Evolutionary conservation across 2,329 filamentous ascomycete genomes (phyloP).

Genomic region (Apiospora marii): DNA sequence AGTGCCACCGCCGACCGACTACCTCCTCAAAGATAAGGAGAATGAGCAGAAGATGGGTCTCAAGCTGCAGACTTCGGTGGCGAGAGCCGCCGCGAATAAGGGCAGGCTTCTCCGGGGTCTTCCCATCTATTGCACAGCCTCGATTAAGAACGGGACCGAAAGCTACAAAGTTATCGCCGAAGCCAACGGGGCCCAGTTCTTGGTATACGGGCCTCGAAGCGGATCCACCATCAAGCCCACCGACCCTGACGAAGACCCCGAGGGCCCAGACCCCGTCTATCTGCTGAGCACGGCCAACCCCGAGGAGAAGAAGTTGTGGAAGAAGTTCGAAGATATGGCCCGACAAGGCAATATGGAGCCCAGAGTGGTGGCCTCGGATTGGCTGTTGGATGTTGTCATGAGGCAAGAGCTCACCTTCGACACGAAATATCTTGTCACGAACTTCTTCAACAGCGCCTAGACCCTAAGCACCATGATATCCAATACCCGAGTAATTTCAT

Average conservation of each 20-base stretch:
- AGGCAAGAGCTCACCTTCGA: slow-evolving; percentile 79
- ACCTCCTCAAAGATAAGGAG: slow-evolving; percentile 73
- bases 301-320: slow-evolving; percentile 79
- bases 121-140: slow-evolving; percentile 84
- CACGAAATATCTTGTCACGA: slow-evolving; percentile 64
- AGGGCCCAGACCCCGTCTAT: slow-evolving; percentile 77
- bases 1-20: slow-evolving; percentile 70
- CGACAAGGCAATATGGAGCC: slow-evolving; percentile 80
- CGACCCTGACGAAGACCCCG: slow-evolving; percentile 62
- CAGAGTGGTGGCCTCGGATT: slow-evolving; percentile 83
- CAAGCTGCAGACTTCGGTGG: slow-evolving; percentile 71
- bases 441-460: slow-evolving; percentile 47
- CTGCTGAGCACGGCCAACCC: slow-evolving; percentile 75
- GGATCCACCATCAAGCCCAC: slow-evolving; percentile 72
- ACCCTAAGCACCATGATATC: not conserved
- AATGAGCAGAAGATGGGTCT: slow-evolving; percentile 77
- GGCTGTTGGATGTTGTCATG: slow-evolving; percentile 91
- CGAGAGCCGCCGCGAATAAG: slow-evolving; percentile 77
- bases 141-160: slow-evolving; percentile 81
- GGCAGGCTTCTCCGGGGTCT: slow-evolving; percentile 78
- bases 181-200: slow-evolving; percentile 86
- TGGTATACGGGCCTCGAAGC: slow-evolving; percentile 77
- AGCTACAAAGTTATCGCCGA: slow-evolving; percentile 87
- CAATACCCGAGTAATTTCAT: slow-evolving; percentile 1
- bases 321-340: slow-evolving; percentile 81